These are phyloP conservation scores for Wickerhamia fluorescens DNA, from an alignment of 805 yeast genomes.

Conservation along the genomic window DNA sequence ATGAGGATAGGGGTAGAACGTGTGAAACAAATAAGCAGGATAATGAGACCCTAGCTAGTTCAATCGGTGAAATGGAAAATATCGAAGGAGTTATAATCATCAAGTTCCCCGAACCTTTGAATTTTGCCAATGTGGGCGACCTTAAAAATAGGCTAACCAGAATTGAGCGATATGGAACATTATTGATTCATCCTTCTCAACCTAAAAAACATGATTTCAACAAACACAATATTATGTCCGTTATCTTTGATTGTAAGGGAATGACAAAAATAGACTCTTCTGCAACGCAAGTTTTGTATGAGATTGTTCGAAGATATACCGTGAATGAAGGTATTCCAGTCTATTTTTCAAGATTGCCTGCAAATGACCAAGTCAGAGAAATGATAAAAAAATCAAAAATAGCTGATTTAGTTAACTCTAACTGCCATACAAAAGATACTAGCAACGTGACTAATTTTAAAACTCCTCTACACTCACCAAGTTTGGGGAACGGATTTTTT, in stretches of 20 bases:
- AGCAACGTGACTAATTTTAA: slow-evolving; percentile 7
- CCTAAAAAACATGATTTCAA: slow-evolving; percentile 42
- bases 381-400: slow-evolving; percentile 54
- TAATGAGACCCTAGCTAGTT: slow-evolving; percentile 1
- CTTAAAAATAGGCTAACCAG: slow-evolving; percentile 59
- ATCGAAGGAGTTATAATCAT: slow-evolving; percentile 72
- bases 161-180: slow-evolving; percentile 71
- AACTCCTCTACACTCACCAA: slow-evolving; percentile 13
- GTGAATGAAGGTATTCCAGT: slow-evolving; percentile 48
- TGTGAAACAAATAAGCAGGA: no score
- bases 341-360: slow-evolving; percentile 54
- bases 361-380: slow-evolving; percentile 38
- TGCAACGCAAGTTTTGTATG: slow-evolving; percentile 65
- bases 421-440: slow-evolving; percentile 8
- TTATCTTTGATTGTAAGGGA: slow-evolving; percentile 75
- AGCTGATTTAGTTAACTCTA: slow-evolving; percentile 16
- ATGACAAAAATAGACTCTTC: slow-evolving; percentile 77
- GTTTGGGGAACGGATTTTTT: slow-evolving; percentile 29
- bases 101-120: slow-evolving; percentile 80
- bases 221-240: slow-evolving; percentile 36
- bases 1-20: no score
- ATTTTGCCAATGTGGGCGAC: slow-evolving; percentile 80
- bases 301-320: slow-evolving; percentile 49
- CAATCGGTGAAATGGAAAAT: slow-evolving; percentile 31
- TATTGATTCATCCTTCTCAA: slow-evolving; percentile 68